A percentile compares a stretch with the other conserved stretches of the same genome.
Evolutionary conservation across 306 rosid genomes (phyloP).

Genomic region (Sechiopsis laciniata): DNA sequence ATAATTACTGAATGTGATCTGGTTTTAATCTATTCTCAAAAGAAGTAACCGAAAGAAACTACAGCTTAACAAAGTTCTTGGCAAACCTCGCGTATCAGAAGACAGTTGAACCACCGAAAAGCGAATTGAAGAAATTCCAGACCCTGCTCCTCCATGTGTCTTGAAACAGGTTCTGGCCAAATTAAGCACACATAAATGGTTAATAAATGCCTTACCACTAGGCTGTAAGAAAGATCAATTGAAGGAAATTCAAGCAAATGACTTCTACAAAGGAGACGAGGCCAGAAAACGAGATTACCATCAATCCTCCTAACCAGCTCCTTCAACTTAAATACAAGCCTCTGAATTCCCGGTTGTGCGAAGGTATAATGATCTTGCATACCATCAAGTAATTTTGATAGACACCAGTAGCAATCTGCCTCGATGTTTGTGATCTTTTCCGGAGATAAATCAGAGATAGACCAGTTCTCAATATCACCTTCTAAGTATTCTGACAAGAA

Average conservation of each 20-base stretch:
- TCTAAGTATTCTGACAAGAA: constrained; percentile 78
- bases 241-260: not conserved
- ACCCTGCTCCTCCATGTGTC: constrained; percentile 90
- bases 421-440: constrained; percentile 61
- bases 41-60: constrained; percentile 7
- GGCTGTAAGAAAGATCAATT: constrained; percentile 2
- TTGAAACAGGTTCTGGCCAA: constrained; percentile 75
- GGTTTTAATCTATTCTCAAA: not conserved
- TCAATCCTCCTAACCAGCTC: constrained; percentile 88
- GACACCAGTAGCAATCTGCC: constrained; percentile 96
- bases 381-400: constrained; percentile 86
- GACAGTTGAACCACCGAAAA: constrained; percentile 99
- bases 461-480: constrained; percentile 74
- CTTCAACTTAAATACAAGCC: constrained; percentile 88
- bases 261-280: constrained; percentile 19
- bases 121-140: constrained; percentile 97
- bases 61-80: constrained; percentile 8
- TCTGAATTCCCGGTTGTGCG: constrained; percentile 98
- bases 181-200: constrained; percentile 13
- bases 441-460: constrained; percentile 56
- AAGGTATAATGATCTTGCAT: constrained; percentile 98
- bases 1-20: not conserved
- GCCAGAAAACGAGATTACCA: constrained; percentile 41
- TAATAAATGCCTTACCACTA: constrained; percentile 7
- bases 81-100: constrained; percentile 88